Base-by-base conservation (phyloP, 1,284 basidiomycete species). In the Cronartium ribicola region DNA sequence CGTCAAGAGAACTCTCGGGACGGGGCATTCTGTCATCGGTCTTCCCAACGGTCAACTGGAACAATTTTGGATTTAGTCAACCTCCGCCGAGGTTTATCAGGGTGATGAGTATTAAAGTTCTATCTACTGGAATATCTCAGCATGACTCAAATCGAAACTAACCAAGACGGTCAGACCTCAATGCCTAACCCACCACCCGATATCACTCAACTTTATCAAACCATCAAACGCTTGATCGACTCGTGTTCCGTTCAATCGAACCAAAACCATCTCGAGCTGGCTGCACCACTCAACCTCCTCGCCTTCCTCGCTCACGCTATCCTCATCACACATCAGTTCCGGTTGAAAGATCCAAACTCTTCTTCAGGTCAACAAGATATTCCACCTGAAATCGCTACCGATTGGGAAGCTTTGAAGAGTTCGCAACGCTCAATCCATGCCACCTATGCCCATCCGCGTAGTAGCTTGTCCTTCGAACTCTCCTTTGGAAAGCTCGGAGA, bases 401-500 rank as follows among this genome's bases (percentile, higher is more conserved):
- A 51, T 10, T 51, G 48, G 48, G 22, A 51, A 17, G 48, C 17
- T 17, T 14, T 51, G 5, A 17, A 17, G 11, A 51, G 22, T 17
- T 51, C 48, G 1, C 17, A 51, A 17, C 48, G 48, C 17, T 44
- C 60, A 17, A 36, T 46, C 10, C 60, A 37, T 20, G 39, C 51
- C 43, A 55, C 10, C 22, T 62, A 63, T 48, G 51, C 68, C 13
- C 68, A 70, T 60, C 61, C 20, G 2, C 60, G n/a, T 46, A 51
- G 29, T 60, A 63, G 29, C 13, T 61, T 70, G 14, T 39, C 59
- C 41, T 70, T 70, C 44, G 11, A 70, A 55, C 20, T 70, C 43
- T 62, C 59, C 7, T 60, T 70, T 44, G 51, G 44, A 7, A 70
- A 70, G 62, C 44, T 70, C 22, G 68, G 60, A 2, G 46, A 70